A percentile compares a stretch with the other conserved stretches of the same genome.
Evolutionary conservation across 306 rosid genomes (phyloP).

Genomic region (Abrus pulchellus): DNA sequence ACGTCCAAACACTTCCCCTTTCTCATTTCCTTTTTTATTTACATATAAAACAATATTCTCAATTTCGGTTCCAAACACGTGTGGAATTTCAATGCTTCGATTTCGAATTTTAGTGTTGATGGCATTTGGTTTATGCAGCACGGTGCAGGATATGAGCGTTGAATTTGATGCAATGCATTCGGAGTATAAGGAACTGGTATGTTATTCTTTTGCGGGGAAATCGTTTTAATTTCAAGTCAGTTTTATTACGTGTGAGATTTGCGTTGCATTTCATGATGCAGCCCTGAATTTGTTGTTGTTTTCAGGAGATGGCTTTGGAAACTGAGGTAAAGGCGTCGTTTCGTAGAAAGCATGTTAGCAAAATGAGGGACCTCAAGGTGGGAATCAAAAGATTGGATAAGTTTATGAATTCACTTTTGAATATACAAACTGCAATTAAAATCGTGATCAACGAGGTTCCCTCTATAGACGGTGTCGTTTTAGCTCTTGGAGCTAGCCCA

Average conservation of each 20-base stretch:
- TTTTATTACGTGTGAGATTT: conserved; percentile 27
- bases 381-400: conserved; percentile 81
- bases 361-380: conserved; percentile 79
- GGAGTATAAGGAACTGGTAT: conserved; percentile 69
- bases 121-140: conserved; percentile 50
- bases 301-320: conserved; percentile 66
- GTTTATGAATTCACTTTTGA: conserved; percentile 67
- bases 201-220: conserved; percentile 27
- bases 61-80: neutral
- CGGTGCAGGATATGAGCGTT: conserved; percentile 74
- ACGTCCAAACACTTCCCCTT: neutral
- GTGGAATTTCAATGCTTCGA: neutral
- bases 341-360: conserved; percentile 68
- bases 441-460: conserved; percentile 60
- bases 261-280: neutral
- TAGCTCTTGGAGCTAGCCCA: conserved; percentile 85
- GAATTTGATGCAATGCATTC: conserved; percentile 70
- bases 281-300: conserved; percentile 41
- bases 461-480: conserved; percentile 53
- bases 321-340: conserved; percentile 64
- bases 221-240: conserved; percentile 34
- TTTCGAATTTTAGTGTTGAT: neutral
- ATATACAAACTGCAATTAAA: conserved; percentile 71
- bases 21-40: neutral
- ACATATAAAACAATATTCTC: neutral